Base-by-base conservation (phyloP, 257 asterid genomes). In the Ajuga chamaepitys region DNA sequence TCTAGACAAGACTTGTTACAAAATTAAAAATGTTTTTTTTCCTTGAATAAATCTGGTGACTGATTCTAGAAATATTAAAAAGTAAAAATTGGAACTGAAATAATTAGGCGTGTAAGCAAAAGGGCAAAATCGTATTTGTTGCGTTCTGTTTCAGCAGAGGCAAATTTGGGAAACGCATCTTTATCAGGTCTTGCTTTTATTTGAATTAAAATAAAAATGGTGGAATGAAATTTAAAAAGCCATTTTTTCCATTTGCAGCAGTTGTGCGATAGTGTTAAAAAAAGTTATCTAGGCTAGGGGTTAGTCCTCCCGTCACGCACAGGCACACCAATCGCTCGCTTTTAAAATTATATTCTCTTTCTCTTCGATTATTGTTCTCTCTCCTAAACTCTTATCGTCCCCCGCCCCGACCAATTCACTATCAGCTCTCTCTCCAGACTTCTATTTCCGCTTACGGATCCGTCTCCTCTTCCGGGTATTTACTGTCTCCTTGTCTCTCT, bases 371-470 rank as follows among this genome's bases (percentile, higher is more conserved):
- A 21, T 26, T 38, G 5, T 56, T 22, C 58, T 50, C 70, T 44
- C 68, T 74, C 69, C 34, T 7, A 32, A 48, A 21, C 28, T 37
- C 44, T 50, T 47, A 40, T 24, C 28, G 26, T 69, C 64, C 58
- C 21, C 46, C 38, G 10, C 58, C 21, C 46, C 38, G 10, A 17
- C 38, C 69, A 62, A 18, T 58, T 64, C 66, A 52, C 58, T 46
- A 60, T 28, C 55, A 21, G 28, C 75, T 62, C 30, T 41, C 28
- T 22, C 58, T 9, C 30, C 41, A 28, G 11, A 41, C 61, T 65
- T 52, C 58, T 32, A 48, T 68, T 64, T 55, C 20, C 40, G 13
- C 59, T 25, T n/a, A 51, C 74, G 40, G 79, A 78, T 78, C 79
- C 42, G 56, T 65, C 16, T 53, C 42, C 44, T 59, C 21, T 28